Conservation (phyloP, 1,284 basidiomycete species). For the Apiotrichum mycotoxinovorans region DNA sequence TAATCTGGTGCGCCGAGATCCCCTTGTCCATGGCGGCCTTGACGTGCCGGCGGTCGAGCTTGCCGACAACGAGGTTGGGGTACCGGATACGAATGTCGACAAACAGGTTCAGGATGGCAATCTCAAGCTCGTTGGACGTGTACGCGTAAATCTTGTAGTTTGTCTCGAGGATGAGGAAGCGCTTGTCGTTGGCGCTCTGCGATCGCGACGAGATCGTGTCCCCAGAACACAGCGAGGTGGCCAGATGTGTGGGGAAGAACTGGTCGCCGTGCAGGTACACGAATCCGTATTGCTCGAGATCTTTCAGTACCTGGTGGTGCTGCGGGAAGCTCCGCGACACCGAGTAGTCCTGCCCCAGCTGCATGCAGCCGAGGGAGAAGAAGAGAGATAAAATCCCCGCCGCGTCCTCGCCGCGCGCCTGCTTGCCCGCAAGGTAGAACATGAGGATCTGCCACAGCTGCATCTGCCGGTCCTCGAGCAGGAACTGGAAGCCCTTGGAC, state of each 20-base stretch:
- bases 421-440: conserved; percentile 60
- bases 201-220: conserved; percentile 60
- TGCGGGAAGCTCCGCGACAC: conserved; percentile 71
- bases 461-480: conserved; percentile 91
- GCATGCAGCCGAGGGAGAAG: conserved; percentile 93
- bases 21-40: conserved; percentile 91
- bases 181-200: conserved; percentile 56
- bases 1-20: conserved; percentile 96
- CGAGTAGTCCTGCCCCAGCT: conserved; percentile 90
- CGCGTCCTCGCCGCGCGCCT: conserved; percentile 83
- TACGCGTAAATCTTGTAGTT: conserved; percentile 99
- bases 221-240: conserved; percentile 74
- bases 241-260: conserved; percentile 93
- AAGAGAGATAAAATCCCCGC: conserved; percentile 92
- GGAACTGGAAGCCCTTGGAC: conserved; percentile 92
- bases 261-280: conserved; percentile 64
- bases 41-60: conserved; percentile 90
- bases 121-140: conserved; percentile 96
- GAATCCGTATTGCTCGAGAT: conserved; percentile 91
- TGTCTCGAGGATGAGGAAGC: conserved; percentile 95
- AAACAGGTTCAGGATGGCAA: conserved; percentile 92
- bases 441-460: conserved; percentile 96
- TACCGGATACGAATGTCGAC: conserved; percentile 89
- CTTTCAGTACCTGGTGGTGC: conserved; percentile 70
- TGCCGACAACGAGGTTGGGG: conserved; percentile 91